A percentile compares a stretch with the other conserved stretches of the same genome.
Evolutionary conservation across 306 rosid genomes (phyloP).

Genomic region (Castanea crenata): DNA sequence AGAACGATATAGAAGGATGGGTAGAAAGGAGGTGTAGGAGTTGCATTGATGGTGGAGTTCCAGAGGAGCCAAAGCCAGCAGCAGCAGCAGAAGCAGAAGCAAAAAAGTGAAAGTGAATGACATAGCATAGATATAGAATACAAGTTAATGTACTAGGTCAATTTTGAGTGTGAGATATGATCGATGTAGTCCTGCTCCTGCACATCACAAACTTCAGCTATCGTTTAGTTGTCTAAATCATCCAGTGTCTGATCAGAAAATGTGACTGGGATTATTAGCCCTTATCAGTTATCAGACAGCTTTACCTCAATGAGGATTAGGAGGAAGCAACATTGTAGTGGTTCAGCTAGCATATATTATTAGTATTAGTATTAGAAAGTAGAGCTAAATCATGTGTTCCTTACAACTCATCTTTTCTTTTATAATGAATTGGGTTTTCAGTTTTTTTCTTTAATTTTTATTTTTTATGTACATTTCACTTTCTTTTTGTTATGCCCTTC

Average conservation of each 20-base stretch:
- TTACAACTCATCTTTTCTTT: background rate
- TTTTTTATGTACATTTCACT: background rate
- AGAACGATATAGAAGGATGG: slow-evolving; percentile 88
- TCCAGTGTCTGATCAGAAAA: background rate
- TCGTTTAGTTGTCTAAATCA: background rate
- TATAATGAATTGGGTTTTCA: background rate
- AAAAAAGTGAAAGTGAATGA: slow-evolving; percentile 32
- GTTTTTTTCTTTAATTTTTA: background rate
- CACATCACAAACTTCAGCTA: slow-evolving; percentile 19
- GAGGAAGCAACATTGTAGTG: too few relatives aligned
- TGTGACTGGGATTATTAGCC: too few relatives aligned
- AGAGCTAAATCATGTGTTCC: background rate
- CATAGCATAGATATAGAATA: background rate
- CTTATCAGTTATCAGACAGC: background rate
- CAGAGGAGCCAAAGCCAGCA: slow-evolving; percentile 47
- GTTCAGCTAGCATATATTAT: slow-evolving; percentile 2
- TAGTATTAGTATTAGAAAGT: background rate
- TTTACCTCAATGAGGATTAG: background rate
- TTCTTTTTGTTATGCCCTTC: background rate
- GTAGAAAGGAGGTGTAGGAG: slow-evolving; percentile 74
- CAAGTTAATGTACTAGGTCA: background rate
- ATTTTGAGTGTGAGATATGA: background rate
- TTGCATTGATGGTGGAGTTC: slow-evolving; percentile 72
- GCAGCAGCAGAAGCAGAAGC: slow-evolving; percentile 29
- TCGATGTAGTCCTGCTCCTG: background rate